A percentile compares a stretch with the other conserved stretches of the same genome.
phyloP scores from a whole-genome alignment of 1,284 basidiomycete species.

The Austroboletus novae-zelandiae region DNA sequence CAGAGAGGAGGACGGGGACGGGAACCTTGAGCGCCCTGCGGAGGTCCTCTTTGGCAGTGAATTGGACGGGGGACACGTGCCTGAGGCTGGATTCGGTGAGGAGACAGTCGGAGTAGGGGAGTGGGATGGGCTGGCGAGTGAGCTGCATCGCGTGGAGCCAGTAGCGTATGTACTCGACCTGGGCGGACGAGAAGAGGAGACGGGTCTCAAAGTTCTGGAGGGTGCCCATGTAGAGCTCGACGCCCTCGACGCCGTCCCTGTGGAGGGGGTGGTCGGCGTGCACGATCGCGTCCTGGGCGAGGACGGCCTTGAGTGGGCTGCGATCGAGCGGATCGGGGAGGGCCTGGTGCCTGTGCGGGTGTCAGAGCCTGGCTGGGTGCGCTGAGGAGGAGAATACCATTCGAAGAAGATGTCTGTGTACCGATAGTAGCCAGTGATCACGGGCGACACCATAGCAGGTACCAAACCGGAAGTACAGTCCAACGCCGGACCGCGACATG shows the following conservation, averaged over 20 bases:
- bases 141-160: conserved; percentile 76
- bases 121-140: conserved; percentile 59
- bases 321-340: conserved; percentile 49
- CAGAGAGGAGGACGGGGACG: background rate
- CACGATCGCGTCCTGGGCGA: conserved; percentile 64
- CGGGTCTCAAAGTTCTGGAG: conserved; percentile 65
- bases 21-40: conserved; percentile 57
- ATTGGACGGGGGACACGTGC: conserved; percentile 56
- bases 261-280: conserved; percentile 74
- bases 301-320: conserved; percentile 64
- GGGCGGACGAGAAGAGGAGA: conserved; percentile 75
- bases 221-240: conserved; percentile 75
- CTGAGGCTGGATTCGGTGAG: conserved; percentile 54
- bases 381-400: conserved; percentile 42
- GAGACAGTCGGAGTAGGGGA: conserved; percentile 73
- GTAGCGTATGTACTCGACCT: conserved; percentile 83
- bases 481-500: conserved; percentile 32
- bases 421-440: conserved; percentile 70
- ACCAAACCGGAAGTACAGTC: background rate
- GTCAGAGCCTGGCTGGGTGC: conserved; percentile 1
- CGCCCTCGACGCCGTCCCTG: conserved; percentile 55
- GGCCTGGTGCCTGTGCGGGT: conserved; percentile 40
- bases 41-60: conserved; percentile 51
- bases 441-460: conserved; percentile 33
- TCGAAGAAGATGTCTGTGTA: conserved; percentile 79